Base-by-base conservation (phyloP, 192 early-diverging fungal genomes). In the Coemansia sp. region DNA sequence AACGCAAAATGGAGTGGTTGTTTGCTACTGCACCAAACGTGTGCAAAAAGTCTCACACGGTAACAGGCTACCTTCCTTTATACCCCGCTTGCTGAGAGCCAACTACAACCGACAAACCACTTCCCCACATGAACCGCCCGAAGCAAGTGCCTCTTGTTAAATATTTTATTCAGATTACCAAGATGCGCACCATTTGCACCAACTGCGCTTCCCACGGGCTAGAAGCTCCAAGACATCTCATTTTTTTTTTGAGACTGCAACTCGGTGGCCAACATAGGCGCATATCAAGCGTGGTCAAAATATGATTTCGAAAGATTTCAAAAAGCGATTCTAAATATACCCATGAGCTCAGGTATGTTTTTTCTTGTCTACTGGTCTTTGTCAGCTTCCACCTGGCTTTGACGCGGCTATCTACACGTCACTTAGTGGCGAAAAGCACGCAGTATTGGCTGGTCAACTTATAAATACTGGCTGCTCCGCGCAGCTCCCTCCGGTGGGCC, bases 241-340 rank as follows among this genome's bases (percentile, higher is more conserved):
- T 53, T 58, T 58, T 29, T 29, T 2, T 31, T 32, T 58, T 2
- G 10, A 29, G 53, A 57, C 53, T 31, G n/a, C 19, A 58, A 8
- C 17, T 32, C 29, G 17, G 55, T 58, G 31, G 31, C 27, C 11
- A 58, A 58, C 29, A 17, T 58, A 34, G 17, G 6, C 12, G 55
- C 31, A 31, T 31, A 17, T 14, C 29, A 32, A 29, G 29, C 29
- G 55, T 58, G 29, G 55, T n/a, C 55, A 58, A 58, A 58, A 58
- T 34, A 32, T 31, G 55, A 32, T 58, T 11, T 58, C 55, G 1
- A 58, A 57, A 31, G 5, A n/a, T 58, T n/a, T 58, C 55, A n/a
- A 58, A 55, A 31, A n/a, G 15, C 55, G 55, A 58, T 58, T 58
- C 55, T 31, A 31, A 58, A 58, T 58, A 29, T 32, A 32, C 55